Evolutionary conservation across 768 basidiomycete species (phyloP).

Genomic region (Hypholoma fasciculare): DNA sequence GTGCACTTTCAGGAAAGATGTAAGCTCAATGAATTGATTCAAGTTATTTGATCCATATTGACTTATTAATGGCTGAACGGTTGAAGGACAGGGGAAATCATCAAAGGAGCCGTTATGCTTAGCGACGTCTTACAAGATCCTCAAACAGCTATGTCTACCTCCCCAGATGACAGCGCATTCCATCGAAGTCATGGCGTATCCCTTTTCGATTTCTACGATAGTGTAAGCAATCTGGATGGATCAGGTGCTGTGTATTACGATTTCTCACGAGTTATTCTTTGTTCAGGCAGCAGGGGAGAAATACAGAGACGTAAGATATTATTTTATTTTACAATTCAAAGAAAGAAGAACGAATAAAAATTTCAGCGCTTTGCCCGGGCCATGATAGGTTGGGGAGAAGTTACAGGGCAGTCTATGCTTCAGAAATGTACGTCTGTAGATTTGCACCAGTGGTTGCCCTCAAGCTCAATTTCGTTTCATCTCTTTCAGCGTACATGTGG

Average conservation of each 20-base stretch:
- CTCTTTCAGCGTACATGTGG: constrained; percentile 35
- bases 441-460: not conserved
- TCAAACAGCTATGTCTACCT: constrained; percentile 1
- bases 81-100: not conserved
- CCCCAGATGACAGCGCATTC: constrained; percentile 5
- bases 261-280: no score
- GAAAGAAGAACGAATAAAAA: no score
- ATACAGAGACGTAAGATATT: no score
- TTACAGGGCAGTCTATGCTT: constrained; percentile 13
- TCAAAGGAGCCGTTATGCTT: constrained; percentile 3
- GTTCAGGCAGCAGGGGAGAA: no score
- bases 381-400: constrained; percentile 31
- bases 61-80: not conserved
- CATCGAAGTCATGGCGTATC: constrained; percentile 1
- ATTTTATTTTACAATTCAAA: not conserved
- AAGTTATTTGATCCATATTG: not conserved
- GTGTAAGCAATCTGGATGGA: not conserved
- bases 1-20: constrained; percentile 24
- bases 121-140: constrained; percentile 5
- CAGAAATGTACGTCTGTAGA: constrained; percentile 4
- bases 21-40: constrained; percentile 10
- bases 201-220: constrained; percentile 4
- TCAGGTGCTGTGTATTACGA: no score
- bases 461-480: not conserved
- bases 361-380: constrained; percentile 27